phyloP scores from a whole-genome alignment of 495 filamentous ascomycete genomes.

The Cetradonia linearis region DNA sequence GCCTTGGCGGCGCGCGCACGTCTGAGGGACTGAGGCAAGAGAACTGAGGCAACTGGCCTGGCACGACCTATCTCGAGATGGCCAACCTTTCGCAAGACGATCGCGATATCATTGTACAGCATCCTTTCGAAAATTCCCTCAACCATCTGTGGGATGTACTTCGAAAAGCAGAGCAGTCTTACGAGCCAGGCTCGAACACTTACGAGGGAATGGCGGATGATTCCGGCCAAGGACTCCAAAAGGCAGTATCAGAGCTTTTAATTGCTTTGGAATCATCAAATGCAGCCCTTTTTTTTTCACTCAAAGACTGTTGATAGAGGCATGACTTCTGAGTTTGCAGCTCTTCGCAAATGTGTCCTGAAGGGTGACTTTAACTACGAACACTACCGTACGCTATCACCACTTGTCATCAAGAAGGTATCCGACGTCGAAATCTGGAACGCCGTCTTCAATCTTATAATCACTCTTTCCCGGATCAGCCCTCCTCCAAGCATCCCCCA shows the following conservation, averaged over 20 bases:
- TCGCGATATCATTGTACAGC: conserved; percentile 11
- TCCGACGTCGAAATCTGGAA: conserved; percentile 22
- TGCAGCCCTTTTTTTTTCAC: not conserved
- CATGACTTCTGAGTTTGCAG: too few relatives aligned
- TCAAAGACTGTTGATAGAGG: too few relatives aligned
- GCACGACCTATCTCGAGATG: conserved; percentile 11
- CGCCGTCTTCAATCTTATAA: conserved; percentile 22
- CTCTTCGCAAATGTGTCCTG: too few relatives aligned
- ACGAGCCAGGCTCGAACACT: conserved; percentile 6
- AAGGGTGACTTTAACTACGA: not conserved
- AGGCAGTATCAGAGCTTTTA: not conserved
- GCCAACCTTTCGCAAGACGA: conserved; percentile 16
- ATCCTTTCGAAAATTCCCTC: conserved; percentile 18
- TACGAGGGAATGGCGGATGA: not conserved
- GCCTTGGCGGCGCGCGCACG: too few relatives aligned
- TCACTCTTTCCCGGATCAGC: conserved; percentile 17
- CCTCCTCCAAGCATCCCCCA: conserved; percentile 19
- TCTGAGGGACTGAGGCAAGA: too few relatives aligned
- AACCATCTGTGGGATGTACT: conserved; percentile 17
- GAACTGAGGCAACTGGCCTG: too few relatives aligned
- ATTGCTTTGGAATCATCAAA: not conserved
- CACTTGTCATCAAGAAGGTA: not conserved
- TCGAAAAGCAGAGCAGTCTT: conserved; percentile 21
- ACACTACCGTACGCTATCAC: not conserved
- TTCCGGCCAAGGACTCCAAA: not conserved